Percentiles rank a stretch among this genome's conserved stretches.
Conservation (phyloP, 106 monocot species). For the Chionographis japonica region DNA sequence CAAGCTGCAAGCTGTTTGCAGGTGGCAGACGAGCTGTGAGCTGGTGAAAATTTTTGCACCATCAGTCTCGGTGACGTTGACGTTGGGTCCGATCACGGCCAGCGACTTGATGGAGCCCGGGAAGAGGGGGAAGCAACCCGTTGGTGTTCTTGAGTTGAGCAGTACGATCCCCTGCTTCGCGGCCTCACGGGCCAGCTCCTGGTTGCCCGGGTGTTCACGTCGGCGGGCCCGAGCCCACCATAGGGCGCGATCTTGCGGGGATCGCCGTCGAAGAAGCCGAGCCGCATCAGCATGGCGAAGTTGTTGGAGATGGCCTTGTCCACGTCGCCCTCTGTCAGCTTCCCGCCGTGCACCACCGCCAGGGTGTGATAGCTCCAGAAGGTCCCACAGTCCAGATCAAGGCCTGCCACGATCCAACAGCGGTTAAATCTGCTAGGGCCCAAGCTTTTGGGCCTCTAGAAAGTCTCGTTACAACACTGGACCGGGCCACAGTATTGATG, state of each 20-base stretch:
- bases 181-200: constrained; percentile 82
- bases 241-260: constrained; percentile 49
- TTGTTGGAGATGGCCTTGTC: constrained; percentile 81
- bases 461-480: too few relatives aligned
- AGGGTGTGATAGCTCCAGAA: constrained; percentile 63
- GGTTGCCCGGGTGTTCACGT: constrained; percentile 74
- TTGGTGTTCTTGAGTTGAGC: constrained; percentile 89
- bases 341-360: constrained; percentile 50
- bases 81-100: constrained; percentile 94
- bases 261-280: constrained; percentile 92
- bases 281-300: constrained; percentile 65
- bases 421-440: too few relatives aligned
- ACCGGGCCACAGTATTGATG: too few relatives aligned
- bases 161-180: constrained; percentile 91
- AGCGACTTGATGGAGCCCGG: constrained; percentile 40
- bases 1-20: constrained; percentile 69
- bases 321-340: constrained; percentile 49
- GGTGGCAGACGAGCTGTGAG: constrained; percentile 64
- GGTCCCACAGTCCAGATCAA: constrained; percentile 83
- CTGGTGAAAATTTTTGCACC: constrained; percentile 69
- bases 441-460: too few relatives aligned
- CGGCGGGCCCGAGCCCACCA: constrained; percentile 64
- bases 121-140: constrained; percentile 41
- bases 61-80: constrained; percentile 75
- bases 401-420: constrained; percentile 30